Evolutionary conservation across 2,329 filamentous ascomycete genomes (phyloP), one percentile per base, ranked within the genome.

Genomic region (Colletotrichum echinochloae): DNA sequence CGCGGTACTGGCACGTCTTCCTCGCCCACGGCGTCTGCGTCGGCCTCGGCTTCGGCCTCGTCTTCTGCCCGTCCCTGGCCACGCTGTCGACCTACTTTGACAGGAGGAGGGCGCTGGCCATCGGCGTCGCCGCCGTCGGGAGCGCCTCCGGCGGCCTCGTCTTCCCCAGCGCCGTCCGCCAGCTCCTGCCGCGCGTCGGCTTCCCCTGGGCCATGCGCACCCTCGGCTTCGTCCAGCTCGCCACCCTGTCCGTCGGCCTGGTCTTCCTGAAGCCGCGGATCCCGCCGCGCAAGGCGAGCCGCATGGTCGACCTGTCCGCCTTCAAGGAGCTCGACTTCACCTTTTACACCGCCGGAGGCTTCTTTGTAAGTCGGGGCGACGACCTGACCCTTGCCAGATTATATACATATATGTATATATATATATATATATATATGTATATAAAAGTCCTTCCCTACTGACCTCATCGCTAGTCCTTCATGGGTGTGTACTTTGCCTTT

Each of bases 61-160:
- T 89, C 9, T 90, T 89, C 75, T 83, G 87, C 14, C 86, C 89
- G 0, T 84, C 86, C 4, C 81, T 91, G 28, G 87, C 89, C 12
- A 82, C 91, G 11, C 78, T 92, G 16, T 86, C 89, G 0, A 86
- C 88, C n/a, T 91, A 91, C 72, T 92, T 92, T 75, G 82, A 83
- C 44, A 83, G 81, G 49, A 84, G 82, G 65, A 83, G 87, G 66
- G 85, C 84, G 0, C 78, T 92, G 4, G 89, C 87, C 6, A 86
- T 90, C 49, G 89, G 90, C 2, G 75, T 91, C 1, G 85, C 87
- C 3, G 88, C 88, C 1, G 85, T 85, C 0, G 89, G 89, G 1
- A 87, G 86, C 57, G 86, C 85, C 4, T 79, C 88, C 2, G 87
- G 87, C 0, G 86, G 87, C 4, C 80, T 89, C 2, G 78, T 89